These are phyloP conservation scores for Phyllosticta capitalensis DNA, from an alignment of 2,329 filamentous ascomycete species.

Conservation along the genomic window DNA sequence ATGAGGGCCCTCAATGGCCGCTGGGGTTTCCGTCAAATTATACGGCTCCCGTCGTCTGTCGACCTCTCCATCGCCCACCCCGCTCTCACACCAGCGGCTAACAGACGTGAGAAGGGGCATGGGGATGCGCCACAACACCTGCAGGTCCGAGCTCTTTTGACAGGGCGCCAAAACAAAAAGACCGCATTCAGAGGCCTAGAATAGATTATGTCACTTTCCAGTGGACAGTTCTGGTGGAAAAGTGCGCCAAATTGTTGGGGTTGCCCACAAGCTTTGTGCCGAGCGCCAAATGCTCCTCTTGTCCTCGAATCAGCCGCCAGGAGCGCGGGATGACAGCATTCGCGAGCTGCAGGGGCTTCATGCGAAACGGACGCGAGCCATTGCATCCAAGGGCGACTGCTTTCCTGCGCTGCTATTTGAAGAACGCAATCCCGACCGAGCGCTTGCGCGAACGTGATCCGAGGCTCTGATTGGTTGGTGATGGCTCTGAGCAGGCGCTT, in stretches of 20 bases:
- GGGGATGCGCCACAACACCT: not conserved
- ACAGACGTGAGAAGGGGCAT: not conserved
- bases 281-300: not conserved
- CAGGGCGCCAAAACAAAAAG: not conserved
- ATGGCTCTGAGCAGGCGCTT: not conserved
- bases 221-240: not conserved
- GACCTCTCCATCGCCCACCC: not conserved
- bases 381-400: not conserved
- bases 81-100: not conserved
- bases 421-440: not conserved
- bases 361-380: not conserved
- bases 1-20: not conserved
- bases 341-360: not conserved
- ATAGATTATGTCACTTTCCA: not conserved
- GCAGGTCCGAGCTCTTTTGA: not conserved
- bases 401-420: not conserved
- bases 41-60: not conserved
- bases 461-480: not conserved
- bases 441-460: not conserved
- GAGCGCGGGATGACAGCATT: not conserved
- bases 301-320: not conserved
- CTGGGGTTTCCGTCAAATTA: not conserved
- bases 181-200: not conserved
- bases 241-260: not conserved
- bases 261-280: not conserved